Percentiles rank a stretch among this genome's conserved stretches.
Evolutionary conservation across 371 early-diverging fungal genomes (phyloP).

Genomic region (Encephalitozoon cuniculi): DNA sequence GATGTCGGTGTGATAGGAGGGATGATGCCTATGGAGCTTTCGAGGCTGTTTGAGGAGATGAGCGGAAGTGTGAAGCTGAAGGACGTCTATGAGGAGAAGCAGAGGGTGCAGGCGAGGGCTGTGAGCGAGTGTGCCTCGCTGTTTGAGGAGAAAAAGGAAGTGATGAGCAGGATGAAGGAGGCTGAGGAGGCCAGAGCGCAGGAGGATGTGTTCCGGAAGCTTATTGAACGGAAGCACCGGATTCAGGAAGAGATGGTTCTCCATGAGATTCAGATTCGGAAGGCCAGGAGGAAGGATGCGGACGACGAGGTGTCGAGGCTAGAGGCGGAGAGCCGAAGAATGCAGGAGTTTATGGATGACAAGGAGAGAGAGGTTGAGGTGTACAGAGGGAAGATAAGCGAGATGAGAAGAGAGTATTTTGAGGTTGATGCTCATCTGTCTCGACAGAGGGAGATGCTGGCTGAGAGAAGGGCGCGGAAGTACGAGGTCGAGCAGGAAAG

Average conservation of each 20-base stretch:
- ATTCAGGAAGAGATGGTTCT: conserved; percentile 14
- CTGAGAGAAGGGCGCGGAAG: conserved; percentile 5
- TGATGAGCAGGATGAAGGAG: conserved; percentile 40
- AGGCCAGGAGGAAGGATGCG: not conserved
- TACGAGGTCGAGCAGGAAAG: not conserved
- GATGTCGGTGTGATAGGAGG: conserved; percentile 90
- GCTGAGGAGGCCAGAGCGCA: conserved; percentile 37
- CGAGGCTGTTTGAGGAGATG: conserved; percentile 82
- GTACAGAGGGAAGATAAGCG: not conserved
- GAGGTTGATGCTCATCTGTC: not conserved
- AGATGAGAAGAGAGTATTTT: not conserved
- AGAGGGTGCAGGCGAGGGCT: not conserved
- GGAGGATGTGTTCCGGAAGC: conserved; percentile 27
- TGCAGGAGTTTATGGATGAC: not conserved
- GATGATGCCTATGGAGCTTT: conserved; percentile 82
- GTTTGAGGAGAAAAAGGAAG: conserved; percentile 25
- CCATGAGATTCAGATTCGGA: conserved; percentile 6
- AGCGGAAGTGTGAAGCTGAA: conserved; percentile 66
- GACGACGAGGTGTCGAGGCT: not conserved
- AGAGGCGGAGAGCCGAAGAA: not conserved
- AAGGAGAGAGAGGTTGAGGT: not conserved
- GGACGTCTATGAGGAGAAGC: conserved; percentile 46
- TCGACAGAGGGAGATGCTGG: not conserved
- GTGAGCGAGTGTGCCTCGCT: conserved; percentile 14
- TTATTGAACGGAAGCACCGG: conserved; percentile 31